These are phyloP conservation scores for Dictyostelium citrinum DNA, from an alignment of 78 protist species.

Conservation along the genomic window DNA sequence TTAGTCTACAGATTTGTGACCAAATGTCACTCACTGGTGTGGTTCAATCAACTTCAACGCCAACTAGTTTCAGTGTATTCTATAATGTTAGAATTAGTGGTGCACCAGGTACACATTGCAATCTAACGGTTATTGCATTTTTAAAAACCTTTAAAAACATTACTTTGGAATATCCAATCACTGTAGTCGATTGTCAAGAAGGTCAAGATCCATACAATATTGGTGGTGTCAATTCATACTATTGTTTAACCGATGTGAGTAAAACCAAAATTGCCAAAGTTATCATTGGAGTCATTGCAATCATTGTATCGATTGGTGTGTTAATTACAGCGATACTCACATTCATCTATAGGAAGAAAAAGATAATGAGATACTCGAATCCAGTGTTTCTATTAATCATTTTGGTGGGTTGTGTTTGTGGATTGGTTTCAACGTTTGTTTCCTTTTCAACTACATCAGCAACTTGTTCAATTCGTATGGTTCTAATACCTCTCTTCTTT, in stretches of 20 bases:
- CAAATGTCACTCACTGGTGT: neutral
- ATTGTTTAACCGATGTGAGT: neutral
- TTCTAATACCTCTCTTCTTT: neutral
- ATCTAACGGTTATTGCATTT: neutral
- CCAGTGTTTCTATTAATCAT: conserved; percentile 14
- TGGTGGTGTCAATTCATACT: neutral
- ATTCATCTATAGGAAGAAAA: neutral
- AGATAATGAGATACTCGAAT: conserved; percentile 1
- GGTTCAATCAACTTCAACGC: neutral
- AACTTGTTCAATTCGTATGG: neutral
- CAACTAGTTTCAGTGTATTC: neutral
- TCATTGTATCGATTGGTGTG: neutral
- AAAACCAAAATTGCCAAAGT: neutral
- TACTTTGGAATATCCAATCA: neutral
- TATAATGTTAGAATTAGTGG: conserved; percentile 28
- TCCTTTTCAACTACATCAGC: neutral
- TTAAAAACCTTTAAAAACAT: neutral
- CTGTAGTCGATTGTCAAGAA: neutral
- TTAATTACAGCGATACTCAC: neutral
- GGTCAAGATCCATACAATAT: neutral
- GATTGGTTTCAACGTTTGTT: neutral
- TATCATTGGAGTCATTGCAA: neutral
- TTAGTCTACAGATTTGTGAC: neutral
- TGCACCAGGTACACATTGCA: neutral
- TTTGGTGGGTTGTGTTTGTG: conserved; percentile 6